Base-by-base conservation (phyloP, 2,329 filamentous ascomycete species). In the Scorias spongiosa region DNA sequence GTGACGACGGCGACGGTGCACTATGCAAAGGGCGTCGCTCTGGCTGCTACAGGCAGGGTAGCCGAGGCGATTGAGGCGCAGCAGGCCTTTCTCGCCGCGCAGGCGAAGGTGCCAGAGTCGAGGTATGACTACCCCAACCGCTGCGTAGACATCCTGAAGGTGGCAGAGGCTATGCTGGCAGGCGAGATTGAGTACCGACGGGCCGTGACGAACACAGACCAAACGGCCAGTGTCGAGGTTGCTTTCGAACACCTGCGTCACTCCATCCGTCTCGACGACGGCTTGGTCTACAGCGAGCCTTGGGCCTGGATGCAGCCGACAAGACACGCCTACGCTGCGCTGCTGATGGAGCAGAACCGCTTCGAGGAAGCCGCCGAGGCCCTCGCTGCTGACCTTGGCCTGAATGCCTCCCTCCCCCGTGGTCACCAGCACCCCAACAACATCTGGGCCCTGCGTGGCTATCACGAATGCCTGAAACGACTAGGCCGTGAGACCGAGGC, bases 261-360 rank as follows among this genome's bases (percentile, higher is more conserved):
- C 10, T 69, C 77, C 0, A 72, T 80, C 29, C 49, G 57, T 0
- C 65, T 72, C 1, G 76, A 81, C 45, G 77, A 80, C 51, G 57
- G 54, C 0, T 63, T 84, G 26, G 75, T 75, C 0, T 84, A 80
- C 44, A 75, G 78, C 46, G 80, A 84, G 55, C 80, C 80, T 0
- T 82, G 79, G 78, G 78, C 76, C 0, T 83, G 79, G 79, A 82
- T 84, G 78, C 78, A 81, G 53, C 79, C 80, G 0, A 71, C 74
- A 0, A 67, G 78, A 2, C 80, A 84, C 56, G 78, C 79, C 0
- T 76, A 76, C 32, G 79, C 75, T 0, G 80, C 79, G 0, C 63
- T 84, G 6, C 57, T 81, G 14, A 64, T 81, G 1, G 80, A 84
- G 54, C 20, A 26, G 20, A 26, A 26, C 7, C 20, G 20, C 3